Base-by-base conservation (phyloP, 2,329 filamentous ascomycete genomes). In the Paecilomyces variotii region DNA sequence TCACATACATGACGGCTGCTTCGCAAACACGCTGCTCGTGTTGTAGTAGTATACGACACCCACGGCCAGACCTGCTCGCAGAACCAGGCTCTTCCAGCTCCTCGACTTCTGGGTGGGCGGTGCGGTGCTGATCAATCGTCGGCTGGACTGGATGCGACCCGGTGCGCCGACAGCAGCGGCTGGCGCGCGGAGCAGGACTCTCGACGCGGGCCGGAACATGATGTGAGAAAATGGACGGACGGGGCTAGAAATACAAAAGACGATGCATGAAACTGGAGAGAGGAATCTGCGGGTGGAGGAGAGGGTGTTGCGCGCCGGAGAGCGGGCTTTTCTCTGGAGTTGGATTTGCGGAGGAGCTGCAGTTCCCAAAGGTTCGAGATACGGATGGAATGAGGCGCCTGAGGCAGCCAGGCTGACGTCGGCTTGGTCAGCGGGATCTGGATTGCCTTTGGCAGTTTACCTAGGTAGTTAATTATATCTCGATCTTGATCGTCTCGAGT, bases 31-130 rank as follows among this genome's bases (percentile, higher is more conserved):
- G 57, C 86, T 84, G 69, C 88, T 93, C 6, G 91, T 97, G 79
- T 91, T 96, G 76, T 97, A 99, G 76, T 90, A 97, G 78, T 97
- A 99, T 55, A 97, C 78, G 53, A 87, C 34, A 50, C 55, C 54
- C 2, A 12, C 35, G 12, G 28, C 34, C 26, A 49, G n/a, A 34
- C 45, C 52, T 50, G 52, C 30, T 28, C 56, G 34, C 45, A 52
- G 45, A 24, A 57, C 27, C 11, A 50, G 34, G 14, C n/a, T 34
- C 30, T 39, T 50, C 54, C 54, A 39, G 54, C 25, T 56, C 54
- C 32, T 56, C 12, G 28, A 39, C 9, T 52, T 52, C 50, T 27
- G 24, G 25, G 24, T n/a, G 10, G 50, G 25, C n/a, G 50, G 24
- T 26, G 7, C 50, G n/a, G 50, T 52, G 50, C 50, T 52, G 25